Base-by-base conservation (phyloP, 768 basidiomycete species). In the Termitomyces sp. region DNA sequence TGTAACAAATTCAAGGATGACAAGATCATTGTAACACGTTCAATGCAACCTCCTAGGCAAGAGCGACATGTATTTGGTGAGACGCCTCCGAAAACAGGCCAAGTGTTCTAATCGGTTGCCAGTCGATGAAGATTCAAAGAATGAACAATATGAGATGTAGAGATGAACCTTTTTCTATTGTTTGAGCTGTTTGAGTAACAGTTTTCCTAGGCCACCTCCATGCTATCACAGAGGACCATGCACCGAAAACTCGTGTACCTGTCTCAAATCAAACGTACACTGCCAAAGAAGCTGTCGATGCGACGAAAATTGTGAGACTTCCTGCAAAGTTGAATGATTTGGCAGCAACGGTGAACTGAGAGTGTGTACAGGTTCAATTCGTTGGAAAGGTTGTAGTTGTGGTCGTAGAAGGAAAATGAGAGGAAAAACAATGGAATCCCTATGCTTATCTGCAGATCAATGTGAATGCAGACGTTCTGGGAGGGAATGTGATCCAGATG, bases 401-500 rank as follows among this genome's bases (percentile, higher is more conserved):
- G 47, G 38, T 3, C 62, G 60, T n/a, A 60, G 60, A 34, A 71
- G 64, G 46, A 70, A 58, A n/a, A 71, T 65, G 42, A 68, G 45
- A 32, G 40, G 55, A 17, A 45, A 57, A 20, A 38, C 29, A 25
- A 31, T n/a, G 40, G 68, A 65, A 37, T 56, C 61, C 3, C 53
- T 49, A 2, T 75, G 69, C 60, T 69, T 68, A 45, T 34, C 29
- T 10, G 6, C 5, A 1, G 45, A 52, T 0, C 58, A 38, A 3
- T 86, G 84, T 64, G 42, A 66, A 1, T 86, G 86, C 69, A 56
- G 38, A 1, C 54, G 42, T 6, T 31, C 66, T 0, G 46, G 32
- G 0, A 73, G 81, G 52, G 85, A 86, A 67, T 87, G 86, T 62
- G 76, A 82, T 61, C 84, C 85, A 17, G 83, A 82, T 10, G 57